Conservation (phyloP, 208 protist genomes). For the Balamuthia mandrillaris region DNA sequence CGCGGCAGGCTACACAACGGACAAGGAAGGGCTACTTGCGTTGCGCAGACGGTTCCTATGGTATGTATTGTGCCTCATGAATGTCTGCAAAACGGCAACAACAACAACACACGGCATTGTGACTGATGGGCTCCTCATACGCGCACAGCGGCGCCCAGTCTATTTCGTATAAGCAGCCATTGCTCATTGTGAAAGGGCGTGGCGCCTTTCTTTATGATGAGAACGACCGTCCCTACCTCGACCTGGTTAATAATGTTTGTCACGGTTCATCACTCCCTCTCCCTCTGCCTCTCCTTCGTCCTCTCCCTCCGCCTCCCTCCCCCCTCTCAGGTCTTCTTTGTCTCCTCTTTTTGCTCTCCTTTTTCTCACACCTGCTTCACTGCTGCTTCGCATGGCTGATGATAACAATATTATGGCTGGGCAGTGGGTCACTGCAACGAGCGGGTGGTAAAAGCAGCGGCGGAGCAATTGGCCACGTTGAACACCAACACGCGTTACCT, state of each 20-base stretch:
- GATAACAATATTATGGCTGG: background rate
- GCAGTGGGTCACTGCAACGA: slow-evolving; percentile 68
- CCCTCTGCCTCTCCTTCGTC: background rate
- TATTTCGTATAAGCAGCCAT: background rate
- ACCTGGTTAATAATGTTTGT: slow-evolving; percentile 29
- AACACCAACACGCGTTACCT: slow-evolving; percentile 73
- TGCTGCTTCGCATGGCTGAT: too few species aligned
- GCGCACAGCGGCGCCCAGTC: slow-evolving; percentile 11
- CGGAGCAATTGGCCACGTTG: slow-evolving; percentile 58
- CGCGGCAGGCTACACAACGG: too few species aligned
- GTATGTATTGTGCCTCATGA: too few species aligned
- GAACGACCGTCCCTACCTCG: background rate
- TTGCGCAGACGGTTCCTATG: too few species aligned
- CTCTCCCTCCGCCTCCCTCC: too few species aligned
- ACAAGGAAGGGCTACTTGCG: too few species aligned
- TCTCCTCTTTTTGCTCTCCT: too few species aligned
- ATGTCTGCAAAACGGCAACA: too few species aligned
- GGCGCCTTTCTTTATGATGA: slow-evolving; percentile 14
- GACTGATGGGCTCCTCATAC: too few species aligned
- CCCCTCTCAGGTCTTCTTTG: too few species aligned
- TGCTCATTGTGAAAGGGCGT: background rate
- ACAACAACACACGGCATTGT: too few species aligned
- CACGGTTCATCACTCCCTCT: background rate
- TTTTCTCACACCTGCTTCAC: too few species aligned
- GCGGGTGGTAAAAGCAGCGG: slow-evolving; percentile 58